Base-by-base conservation (phyloP, 2,329 filamentous ascomycete genomes). In the Xylaria sp. region DNA sequence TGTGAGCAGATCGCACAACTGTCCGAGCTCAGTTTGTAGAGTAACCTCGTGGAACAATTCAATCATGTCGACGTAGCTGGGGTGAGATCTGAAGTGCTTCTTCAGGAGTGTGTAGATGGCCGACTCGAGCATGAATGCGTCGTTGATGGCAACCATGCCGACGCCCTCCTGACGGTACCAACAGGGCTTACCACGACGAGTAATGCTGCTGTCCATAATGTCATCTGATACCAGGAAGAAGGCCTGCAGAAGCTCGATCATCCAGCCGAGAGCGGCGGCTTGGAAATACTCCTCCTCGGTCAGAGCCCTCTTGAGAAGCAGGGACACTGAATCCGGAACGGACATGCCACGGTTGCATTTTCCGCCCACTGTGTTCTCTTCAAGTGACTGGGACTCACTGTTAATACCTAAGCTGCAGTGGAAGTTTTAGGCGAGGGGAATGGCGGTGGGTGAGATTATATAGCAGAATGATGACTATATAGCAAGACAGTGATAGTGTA, bases 341-440 rank as follows among this genome's bases (percentile, higher is more conserved):
- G 94, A 98, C 89, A 99, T 97, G 83, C 96, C 96, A 78, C 96
- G 93, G 85, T 99, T 99, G 85, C 94, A 97, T 86, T 99, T 99
- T 79, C 96, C 96, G 75, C 96, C 96, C 62, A 96, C 84, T 7
- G 93, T 89, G 83, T 99, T 99, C 83, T 89, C 87, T 78, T 94
- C 88, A 76, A 98, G 87, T 70, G 87, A 91, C 93, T 97, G 60
- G 43, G 30, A 43, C 18, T 46, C n/a, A 36, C 34, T 25, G 57
- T 70, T 59, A 70, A 59, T n/a, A 57, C 12, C 23, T 4, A 41
- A 32, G 15, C 25, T n/a, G 45, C n/a, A 32, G 32, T 45, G 32
- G 10, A 45, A 28, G 45, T 41, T 13, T 39, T 18, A 12, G 10
- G n/a, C 15, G 65, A 55, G 55, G 18, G 52, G 60, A 9, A 28